Conservation (phyloP, 2,329 filamentous ascomycete species). For the Stachybotrys elegans region DNA sequence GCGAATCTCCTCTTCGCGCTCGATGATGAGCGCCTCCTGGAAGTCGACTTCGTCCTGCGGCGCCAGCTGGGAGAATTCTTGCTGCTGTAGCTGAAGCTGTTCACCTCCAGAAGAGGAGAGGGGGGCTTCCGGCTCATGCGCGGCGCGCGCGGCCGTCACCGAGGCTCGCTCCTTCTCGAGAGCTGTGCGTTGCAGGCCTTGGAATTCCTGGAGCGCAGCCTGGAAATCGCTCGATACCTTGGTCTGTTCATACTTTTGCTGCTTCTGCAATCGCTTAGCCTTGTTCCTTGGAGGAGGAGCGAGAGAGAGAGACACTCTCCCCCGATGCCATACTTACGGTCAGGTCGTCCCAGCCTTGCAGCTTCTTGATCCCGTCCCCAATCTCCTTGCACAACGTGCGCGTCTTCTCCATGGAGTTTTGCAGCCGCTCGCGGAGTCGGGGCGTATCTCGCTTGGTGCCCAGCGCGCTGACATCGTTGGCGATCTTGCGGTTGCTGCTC, state of each 20-base stretch:
- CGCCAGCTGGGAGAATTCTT: slow-evolving; percentile 74
- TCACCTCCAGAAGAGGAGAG: slow-evolving; percentile 24
- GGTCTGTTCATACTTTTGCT: slow-evolving; percentile 93
- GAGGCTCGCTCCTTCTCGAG: slow-evolving; percentile 91
- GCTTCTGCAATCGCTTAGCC: too few species aligned
- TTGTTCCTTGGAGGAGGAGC: too few species aligned
- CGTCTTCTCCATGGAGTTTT: slow-evolving; percentile 81
- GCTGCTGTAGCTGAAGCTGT: slow-evolving; percentile 51
- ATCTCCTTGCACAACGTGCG: slow-evolving; percentile 84
- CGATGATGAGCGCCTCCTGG: slow-evolving; percentile 90
- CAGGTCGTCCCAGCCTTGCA: slow-evolving; percentile 81
- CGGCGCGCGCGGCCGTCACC: slow-evolving; percentile 74
- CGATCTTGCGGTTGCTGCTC: slow-evolving; percentile 79
- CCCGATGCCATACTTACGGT: slow-evolving; percentile 52
- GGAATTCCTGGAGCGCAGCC: slow-evolving; percentile 83
- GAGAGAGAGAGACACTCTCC: too few species aligned
- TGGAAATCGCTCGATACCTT: slow-evolving; percentile 94
- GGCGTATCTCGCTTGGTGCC: slow-evolving; percentile 90
- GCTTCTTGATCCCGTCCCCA: slow-evolving; percentile 88
- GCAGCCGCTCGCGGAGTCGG: slow-evolving; percentile 83
- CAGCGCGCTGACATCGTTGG: slow-evolving; percentile 77
- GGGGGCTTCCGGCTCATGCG: slow-evolving; percentile 57
- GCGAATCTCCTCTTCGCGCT: slow-evolving; percentile 93
- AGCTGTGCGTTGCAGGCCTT: slow-evolving; percentile 81
- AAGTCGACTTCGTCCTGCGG: slow-evolving; percentile 95